Evolutionary conservation across 768 basidiomycete genomes (phyloP).

Genomic region (Amanita thiersii): DNA sequence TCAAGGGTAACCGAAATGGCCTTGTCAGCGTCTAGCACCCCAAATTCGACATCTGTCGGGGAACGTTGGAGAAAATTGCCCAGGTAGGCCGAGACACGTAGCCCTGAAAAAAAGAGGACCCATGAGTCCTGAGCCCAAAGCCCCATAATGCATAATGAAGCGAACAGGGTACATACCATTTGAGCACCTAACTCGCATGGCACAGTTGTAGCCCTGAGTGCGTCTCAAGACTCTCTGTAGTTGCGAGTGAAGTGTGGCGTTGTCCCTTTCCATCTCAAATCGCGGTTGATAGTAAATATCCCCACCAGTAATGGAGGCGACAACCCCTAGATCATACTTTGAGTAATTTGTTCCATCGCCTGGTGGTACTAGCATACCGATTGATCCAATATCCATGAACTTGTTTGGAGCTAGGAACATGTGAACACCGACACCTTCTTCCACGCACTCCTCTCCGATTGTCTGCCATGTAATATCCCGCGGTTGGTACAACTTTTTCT

Average conservation of each 20-base stretch:
- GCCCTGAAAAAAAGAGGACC: slow-evolving; percentile 29
- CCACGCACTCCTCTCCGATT: slow-evolving; percentile 82
- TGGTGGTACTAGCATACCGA: slow-evolving; percentile 43
- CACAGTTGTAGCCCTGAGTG: slow-evolving; percentile 72
- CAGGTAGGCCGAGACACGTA: slow-evolving; percentile 56
- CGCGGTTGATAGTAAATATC: slow-evolving; percentile 89
- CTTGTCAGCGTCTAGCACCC: slow-evolving; percentile 75
- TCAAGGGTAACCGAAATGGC: slow-evolving; percentile 68
- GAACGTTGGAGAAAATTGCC: slow-evolving; percentile 68
- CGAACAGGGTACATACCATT: slow-evolving; percentile 43
- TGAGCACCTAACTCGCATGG: slow-evolving; percentile 77
- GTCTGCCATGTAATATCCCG: slow-evolving; percentile 76
- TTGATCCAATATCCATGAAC: slow-evolving; percentile 80
- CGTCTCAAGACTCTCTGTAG: slow-evolving; percentile 59
- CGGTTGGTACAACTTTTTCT: slow-evolving; percentile 70
- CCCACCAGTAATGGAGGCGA: slow-evolving; percentile 76
- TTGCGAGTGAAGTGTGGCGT: slow-evolving; percentile 61
- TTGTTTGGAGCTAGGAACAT: slow-evolving; percentile 78
- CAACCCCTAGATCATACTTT: slow-evolving; percentile 34
- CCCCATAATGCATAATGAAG: slow-evolving; percentile 3
- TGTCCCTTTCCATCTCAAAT: slow-evolving; percentile 69
- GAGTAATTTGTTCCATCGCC: background rate
- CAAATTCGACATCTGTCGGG: slow-evolving; percentile 70
- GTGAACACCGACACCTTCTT: slow-evolving; percentile 85
- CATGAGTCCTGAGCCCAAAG: too few relatives aligned